phyloP scores from a whole-genome alignment of 345 rosid genomes.

The Theobroma cacao region DNA sequence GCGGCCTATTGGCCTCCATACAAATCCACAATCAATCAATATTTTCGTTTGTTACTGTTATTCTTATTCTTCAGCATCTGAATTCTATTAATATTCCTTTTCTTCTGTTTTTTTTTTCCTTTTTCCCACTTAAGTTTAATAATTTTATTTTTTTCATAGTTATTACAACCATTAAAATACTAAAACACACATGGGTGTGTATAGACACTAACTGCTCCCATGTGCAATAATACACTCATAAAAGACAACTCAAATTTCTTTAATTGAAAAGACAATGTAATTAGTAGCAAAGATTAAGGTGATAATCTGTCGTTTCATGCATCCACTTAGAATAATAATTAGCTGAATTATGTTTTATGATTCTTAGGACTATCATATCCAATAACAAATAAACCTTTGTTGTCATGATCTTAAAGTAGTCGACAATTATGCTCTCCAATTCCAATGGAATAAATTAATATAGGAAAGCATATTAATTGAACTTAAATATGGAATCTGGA shows the following conservation, averaged over 20 bases:
- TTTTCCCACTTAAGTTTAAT: not conserved
- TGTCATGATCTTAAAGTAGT: not conserved
- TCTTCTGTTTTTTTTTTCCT: not conserved
- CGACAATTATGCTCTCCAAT: constrained; percentile 5
- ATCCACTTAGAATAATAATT: not conserved
- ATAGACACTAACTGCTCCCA: not conserved
- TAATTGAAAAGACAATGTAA: not conserved
- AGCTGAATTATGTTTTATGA: not conserved
- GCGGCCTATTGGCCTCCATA: not conserved
- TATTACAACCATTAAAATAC: not conserved
- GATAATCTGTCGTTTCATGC: constrained; percentile 6
- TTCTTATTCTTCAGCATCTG: not conserved
- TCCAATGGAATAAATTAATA: constrained; percentile 1
- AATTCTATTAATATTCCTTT: not conserved
- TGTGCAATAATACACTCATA: constrained; percentile 13
- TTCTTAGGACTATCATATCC: not conserved
- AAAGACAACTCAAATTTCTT: not conserved
- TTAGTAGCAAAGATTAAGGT: constrained; percentile 11
- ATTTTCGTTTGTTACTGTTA: not conserved
- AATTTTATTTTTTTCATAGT: not conserved
- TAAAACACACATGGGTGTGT: not conserved
- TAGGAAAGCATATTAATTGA: no score
- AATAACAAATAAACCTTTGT: not conserved
- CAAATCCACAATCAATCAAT: not conserved
- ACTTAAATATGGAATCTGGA: not conserved